Conservation (phyloP, 345 rosid species). For the Mercurialis annua region DNA sequence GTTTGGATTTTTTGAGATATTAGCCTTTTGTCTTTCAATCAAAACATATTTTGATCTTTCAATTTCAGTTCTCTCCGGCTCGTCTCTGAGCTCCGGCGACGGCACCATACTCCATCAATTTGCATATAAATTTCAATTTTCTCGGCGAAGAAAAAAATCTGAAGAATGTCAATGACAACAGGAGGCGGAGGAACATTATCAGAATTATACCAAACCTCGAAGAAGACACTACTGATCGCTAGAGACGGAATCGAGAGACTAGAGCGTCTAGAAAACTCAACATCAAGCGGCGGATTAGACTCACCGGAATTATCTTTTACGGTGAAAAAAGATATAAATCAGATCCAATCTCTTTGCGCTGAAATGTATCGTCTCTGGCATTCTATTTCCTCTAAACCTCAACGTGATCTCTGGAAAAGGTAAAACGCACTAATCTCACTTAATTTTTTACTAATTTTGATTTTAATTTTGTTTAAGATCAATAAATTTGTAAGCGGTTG, state of each 20-base stretch:
- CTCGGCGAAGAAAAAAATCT: too few species aligned
- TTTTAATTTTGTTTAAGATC: too few species aligned
- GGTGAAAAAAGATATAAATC: slow-evolving; percentile 66
- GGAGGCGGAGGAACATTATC: slow-evolving; percentile 74
- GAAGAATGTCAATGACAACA: slow-evolving; percentile 31
- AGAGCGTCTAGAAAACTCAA: slow-evolving; percentile 67
- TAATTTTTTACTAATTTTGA: too few species aligned
- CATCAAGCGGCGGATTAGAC: slow-evolving; percentile 53
- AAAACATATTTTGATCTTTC: too few species aligned
- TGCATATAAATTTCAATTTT: too few species aligned
- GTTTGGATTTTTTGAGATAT: too few species aligned
- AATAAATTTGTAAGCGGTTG: neutral
- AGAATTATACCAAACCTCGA: slow-evolving; percentile 59
- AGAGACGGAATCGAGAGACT: slow-evolving; percentile 81
- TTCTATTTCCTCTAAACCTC: slow-evolving; percentile 64
- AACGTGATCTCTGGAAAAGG: slow-evolving; percentile 98
- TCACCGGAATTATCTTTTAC: slow-evolving; percentile 69
- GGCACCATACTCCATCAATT: too few species aligned
- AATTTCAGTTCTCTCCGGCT: too few species aligned
- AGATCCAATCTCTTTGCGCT: slow-evolving; percentile 69
- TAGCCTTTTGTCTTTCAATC: too few species aligned
- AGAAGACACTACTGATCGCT: slow-evolving; percentile 54
- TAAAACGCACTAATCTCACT: too few species aligned
- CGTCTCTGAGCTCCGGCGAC: too few species aligned
- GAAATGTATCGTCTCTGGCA: slow-evolving; percentile 89